phyloP scores from a whole-genome alignment of 2,329 filamentous ascomycete genomes.

The Phoma sp. region DNA sequence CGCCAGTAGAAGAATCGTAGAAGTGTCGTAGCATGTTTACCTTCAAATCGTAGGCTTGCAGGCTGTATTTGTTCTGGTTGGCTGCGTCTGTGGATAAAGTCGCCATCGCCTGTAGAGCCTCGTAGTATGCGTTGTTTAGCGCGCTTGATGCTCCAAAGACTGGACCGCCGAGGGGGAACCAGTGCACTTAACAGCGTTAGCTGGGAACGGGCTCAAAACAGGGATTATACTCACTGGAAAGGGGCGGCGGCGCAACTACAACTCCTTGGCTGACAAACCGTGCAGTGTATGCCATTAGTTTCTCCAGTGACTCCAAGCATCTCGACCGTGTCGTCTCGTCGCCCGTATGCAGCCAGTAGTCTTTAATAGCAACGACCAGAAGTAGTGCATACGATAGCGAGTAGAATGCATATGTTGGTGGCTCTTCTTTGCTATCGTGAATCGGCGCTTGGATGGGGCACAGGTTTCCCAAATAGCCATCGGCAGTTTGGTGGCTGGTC shows the following conservation, averaged over 20 bases:
- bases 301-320: neutral
- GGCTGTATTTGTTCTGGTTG: neutral
- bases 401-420: conserved; percentile 14
- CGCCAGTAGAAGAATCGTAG: conserved; percentile 1
- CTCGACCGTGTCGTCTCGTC: conserved; percentile 1
- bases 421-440: conserved; percentile 5
- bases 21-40: neutral
- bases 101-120: conserved; percentile 10
- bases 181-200: conserved; percentile 1
- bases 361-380: conserved; percentile 9
- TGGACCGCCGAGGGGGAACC: conserved; percentile 18
- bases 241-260: conserved; percentile 6
- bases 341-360: conserved; percentile 16
- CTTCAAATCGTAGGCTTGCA: conserved; percentile 4
- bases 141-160: conserved; percentile 14
- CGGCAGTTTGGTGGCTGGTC: conserved; percentile 13
- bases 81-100: neutral
- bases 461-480: conserved; percentile 13
- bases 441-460: conserved; percentile 15
- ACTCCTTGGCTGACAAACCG: conserved; percentile 2
- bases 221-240: conserved; percentile 4
- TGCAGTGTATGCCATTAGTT: conserved; percentile 4
- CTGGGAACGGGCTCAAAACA: no score
- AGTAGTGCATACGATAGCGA: conserved; percentile 14
- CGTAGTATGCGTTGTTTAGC: conserved; percentile 16